Base-by-base conservation (phyloP, 148 eudicot genomes). In the Chenopodium quinoa region DNA sequence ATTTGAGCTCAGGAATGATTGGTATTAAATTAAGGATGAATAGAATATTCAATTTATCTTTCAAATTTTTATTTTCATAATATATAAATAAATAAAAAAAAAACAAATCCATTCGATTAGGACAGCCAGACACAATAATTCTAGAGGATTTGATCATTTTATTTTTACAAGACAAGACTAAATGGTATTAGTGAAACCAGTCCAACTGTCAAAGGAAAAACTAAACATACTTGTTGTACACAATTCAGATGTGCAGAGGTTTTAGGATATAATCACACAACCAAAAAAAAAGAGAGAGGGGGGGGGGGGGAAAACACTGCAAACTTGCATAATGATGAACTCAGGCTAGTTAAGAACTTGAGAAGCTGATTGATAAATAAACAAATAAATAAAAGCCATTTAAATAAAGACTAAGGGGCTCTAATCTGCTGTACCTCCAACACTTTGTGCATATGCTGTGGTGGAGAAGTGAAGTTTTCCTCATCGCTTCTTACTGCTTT, bases 361-460 rank as follows among this genome's bases (percentile, higher is more conserved):
- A 23, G 23, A 23, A 23, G 23, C 23, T 23, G 23, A 23, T 23
- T 23, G 23, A 23, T 23, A 23, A 23, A 23, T 23, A 23, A 23
- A 23, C 23, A 23, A 23, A 23, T 23, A 23, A 23, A 23, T 23
- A 23, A 23, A 23, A 23, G 23, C 23, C 23, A 23, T 23, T 23
- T 23, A 23, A 23, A 23, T 23, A 23, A 23, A 23, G 23, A 23
- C 23, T 23, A 23, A 23, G 60, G 84, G 23, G 17, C 22, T 48
- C 27, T 22, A 58, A 12, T 71, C 50, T 60, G 32, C 76, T 76
- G 56, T 81, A 94, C 97, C 92, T 92, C 93, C 29, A 85, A 88
- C 48, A 92, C 93, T 84, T 87, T 88, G 83, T 92, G 91, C 92
- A 94, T 88, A 78, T 92, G 91, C 68, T 88, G 87, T 17, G 87